Base-by-base conservation (phyloP, 2,329 filamentous ascomycete genomes). In the Microsporum canis region DNA sequence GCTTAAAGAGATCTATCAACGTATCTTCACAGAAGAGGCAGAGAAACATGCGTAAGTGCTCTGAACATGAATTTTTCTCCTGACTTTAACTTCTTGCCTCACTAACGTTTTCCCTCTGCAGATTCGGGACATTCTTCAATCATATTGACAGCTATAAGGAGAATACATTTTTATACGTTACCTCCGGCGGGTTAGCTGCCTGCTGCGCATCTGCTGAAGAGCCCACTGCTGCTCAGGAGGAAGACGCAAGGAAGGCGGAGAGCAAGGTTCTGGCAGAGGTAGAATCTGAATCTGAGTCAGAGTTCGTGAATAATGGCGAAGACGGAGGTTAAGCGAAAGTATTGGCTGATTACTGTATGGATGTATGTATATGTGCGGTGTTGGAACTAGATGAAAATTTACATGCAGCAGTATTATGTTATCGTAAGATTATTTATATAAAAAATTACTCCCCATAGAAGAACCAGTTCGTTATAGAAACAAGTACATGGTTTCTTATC, bases 1-100 rank as follows among this genome's bases (percentile, higher is more conserved):
- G 78, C 85, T 95, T 71, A 78, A 85, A 66, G 85, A 95, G 72
- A 97, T 99, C 63, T 99, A 99, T 72, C 84, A 88, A 69, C 82
- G 89, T 29, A 96, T 97, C 66, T 97, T 95, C 74, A 82, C 87
- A 31, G 87, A 95, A 59, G 94, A 97, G 73, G 89, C 94, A 75
- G 84, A 87, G 72, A 87, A 89, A 65, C 91, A 92, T 71, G 84
- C 88, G 88, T 92, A 80, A 83, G 88, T 83, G 17, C 17, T 23
- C 17, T 67, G 45, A 4, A 47, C 14, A 33, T 27, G 41, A 23
- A 1, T 1, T 38, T 47, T 43, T 43, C 36, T 31, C 2, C 2
- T 14, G 3, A 3, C 14, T 31, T 53, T 29, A 2, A 55, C 17
- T 23, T 23, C 17, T 23, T 23, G 17, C 17, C 17, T 23, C 36